Evolutionary conservation across 306 rosid species (phyloP), one percentile per base, ranked within the genome.

Genomic region (Nissolia schottii): DNA sequence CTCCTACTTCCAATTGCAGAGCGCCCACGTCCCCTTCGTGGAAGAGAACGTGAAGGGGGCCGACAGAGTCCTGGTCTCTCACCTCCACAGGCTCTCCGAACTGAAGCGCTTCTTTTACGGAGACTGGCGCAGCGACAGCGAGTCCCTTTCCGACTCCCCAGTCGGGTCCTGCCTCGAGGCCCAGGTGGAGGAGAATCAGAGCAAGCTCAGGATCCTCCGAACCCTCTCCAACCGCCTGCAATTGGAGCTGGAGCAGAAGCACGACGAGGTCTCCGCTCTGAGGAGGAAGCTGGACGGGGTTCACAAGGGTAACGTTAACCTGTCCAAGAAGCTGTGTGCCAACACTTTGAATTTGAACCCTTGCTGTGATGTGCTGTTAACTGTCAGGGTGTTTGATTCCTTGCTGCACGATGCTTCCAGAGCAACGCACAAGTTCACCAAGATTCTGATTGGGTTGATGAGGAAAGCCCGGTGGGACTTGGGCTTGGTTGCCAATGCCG

Each of bases 131-230:
- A 41, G 8, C 4, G 69, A 79, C 66, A 78, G 85, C 22, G 85
- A 80, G 11, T 46, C 63, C 5, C 64, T 55, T 6, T 24, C 77
- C 45, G 78, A 70, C 63, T 78, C 88, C 20, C 85, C 91, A 2
- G 73, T 84, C 18, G 91, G 92, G 62, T 91, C 96, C 48, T 89
- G 85, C 61, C 71, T 91, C 73, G 97, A 88, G 72, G 96, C 96
- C 61, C 88, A 89, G 82, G 99, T 89, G 22, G 90, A 87, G 57
- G 99, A 94, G 85, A 94, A 94, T 74, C 97, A 94, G 81, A 94
- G 91, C 84, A 94, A 94, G 81, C 85, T 91, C 51, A 76, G 99
- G 64, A 84, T 82, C 0, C 88, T 94, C 3, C 97, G 99, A n/a
- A 91, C 92, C 3, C 78, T 94, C 40, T 89, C 99, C 16, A 84